These are phyloP conservation scores for Scopulariopsis brevicaulis DNA, from an alignment of 2,329 filamentous ascomycete genomes.

Conservation along the genomic window DNA sequence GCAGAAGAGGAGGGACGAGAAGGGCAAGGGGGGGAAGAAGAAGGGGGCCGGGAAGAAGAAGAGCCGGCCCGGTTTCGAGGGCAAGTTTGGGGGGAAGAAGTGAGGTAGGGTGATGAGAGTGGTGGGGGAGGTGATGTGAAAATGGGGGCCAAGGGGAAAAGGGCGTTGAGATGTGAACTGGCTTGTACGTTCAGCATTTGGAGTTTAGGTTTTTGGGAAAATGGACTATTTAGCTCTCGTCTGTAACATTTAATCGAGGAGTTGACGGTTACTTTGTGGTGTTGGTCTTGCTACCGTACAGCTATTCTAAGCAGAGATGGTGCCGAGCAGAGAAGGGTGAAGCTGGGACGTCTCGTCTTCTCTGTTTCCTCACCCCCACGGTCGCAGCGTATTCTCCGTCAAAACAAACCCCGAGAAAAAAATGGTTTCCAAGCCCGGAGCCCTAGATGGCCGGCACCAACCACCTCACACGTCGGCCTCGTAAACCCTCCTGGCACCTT, in stretches of 20 bases:
- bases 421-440: too few species aligned
- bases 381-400: too few species aligned
- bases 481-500: too few species aligned
- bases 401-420: too few species aligned
- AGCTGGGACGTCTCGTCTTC: too few species aligned
- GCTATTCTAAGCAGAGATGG: too few species aligned
- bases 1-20: constrained; percentile 55
- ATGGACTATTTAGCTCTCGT: background rate
- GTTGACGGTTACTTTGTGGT: background rate
- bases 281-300: too few species aligned
- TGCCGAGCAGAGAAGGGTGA: too few species aligned
- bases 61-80: constrained; percentile 57
- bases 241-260: background rate
- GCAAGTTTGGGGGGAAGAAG: constrained; percentile 44
- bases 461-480: too few species aligned
- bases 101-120: background rate
- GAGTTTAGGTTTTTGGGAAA: background rate
- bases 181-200: background rate
- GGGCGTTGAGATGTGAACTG: background rate
- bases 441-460: too few species aligned
- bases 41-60: constrained; percentile 15
- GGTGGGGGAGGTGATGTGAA: background rate
- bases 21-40: constrained; percentile 20
- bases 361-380: too few species aligned
- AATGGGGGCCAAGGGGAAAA: background rate